phyloP scores from a whole-genome alignment of 768 basidiomycete species.

The Suillus brevipes region DNA sequence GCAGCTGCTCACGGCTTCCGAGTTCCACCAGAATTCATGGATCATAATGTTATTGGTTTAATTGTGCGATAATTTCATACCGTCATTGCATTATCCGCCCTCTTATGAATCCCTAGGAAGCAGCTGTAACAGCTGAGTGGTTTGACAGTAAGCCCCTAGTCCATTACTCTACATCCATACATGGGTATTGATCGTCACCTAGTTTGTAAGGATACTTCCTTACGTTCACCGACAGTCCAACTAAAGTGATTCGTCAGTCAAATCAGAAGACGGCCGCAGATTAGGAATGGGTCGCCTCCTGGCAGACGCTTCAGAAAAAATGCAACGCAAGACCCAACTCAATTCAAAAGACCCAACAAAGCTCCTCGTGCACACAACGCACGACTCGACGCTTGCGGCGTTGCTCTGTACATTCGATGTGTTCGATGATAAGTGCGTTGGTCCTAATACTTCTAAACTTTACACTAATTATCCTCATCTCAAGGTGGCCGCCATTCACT shows the following conservation, averaged over 20 bases:
- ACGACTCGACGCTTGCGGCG: conserved; percentile 71
- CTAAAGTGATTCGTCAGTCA: conserved; percentile 46
- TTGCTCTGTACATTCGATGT: conserved; percentile 66
- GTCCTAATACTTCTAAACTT: not conserved
- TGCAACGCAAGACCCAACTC: conserved; percentile 55
- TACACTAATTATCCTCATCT: not conserved
- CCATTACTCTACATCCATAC: not conserved
- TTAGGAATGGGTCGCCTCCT: conserved; percentile 79
- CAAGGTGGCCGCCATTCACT: conserved; percentile 75
- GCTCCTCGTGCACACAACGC: conserved; percentile 68
- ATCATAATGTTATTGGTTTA: conserved; percentile 54
- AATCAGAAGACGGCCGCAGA: conserved; percentile 70
- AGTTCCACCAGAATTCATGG: conserved; percentile 72
- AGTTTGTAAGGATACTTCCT: conserved; percentile 25
- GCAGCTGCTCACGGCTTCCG: conserved; percentile 69
- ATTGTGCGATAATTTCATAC: conserved; percentile 44
- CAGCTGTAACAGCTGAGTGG: conserved; percentile 77
- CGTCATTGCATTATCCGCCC: not conserved
- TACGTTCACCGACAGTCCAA: not conserved
- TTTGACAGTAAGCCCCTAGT: conserved; percentile 51
- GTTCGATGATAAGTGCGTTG: conserved; percentile 63
- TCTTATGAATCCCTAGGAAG: conserved; percentile 46
- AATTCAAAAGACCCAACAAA: conserved; percentile 52
- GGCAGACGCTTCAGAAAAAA: conserved; percentile 58
- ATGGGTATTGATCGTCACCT: conserved; percentile 8